Evolutionary conservation across 2,329 filamentous ascomycete genomes (phyloP).

Genomic region (Escovopsis sp.): DNA sequence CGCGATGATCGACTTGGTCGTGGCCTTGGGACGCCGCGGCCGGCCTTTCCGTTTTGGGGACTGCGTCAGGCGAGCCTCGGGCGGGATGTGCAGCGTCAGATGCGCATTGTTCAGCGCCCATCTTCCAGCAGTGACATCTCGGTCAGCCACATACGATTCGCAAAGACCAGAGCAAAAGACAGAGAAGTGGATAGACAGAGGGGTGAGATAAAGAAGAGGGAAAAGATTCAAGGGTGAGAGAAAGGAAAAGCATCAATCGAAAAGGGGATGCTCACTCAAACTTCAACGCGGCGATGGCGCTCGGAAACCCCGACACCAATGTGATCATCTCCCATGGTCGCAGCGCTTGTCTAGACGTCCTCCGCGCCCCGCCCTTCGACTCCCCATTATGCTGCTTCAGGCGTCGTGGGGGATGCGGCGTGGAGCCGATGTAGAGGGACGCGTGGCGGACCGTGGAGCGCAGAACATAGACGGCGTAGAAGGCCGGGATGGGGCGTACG

Average conservation of each 20-base stretch:
- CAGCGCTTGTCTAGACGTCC: constrained; percentile 51
- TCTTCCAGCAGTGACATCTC: too few relatives aligned
- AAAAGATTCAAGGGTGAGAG: too few relatives aligned
- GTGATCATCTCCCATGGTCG: constrained; percentile 87
- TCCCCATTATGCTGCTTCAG: constrained; percentile 86
- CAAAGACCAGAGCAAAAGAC: too few relatives aligned
- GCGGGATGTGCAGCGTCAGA: constrained; percentile 60
- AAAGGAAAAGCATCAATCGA: too few relatives aligned
- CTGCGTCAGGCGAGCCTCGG: constrained; percentile 41
- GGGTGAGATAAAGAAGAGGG: too few relatives aligned
- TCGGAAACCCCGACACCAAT: constrained; percentile 78
- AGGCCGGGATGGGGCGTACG: constrained; percentile 56
- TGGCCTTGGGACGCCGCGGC: constrained; percentile 41
- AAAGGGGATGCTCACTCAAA: constrained; percentile 62
- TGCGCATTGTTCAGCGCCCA: constrained; percentile 89
- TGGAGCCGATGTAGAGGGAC: constrained; percentile 78
- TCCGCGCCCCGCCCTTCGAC: constrained; percentile 62
- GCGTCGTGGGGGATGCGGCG: constrained; percentile 71
- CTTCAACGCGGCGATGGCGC: constrained; percentile 72
- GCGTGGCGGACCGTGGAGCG: constrained; percentile 62
- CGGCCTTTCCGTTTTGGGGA: constrained; percentile 37
- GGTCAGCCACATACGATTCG: too few relatives aligned
- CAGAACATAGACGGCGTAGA: constrained; percentile 88
- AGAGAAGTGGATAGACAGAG: too few relatives aligned
- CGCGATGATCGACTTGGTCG: constrained; percentile 53